Evolutionary conservation across 352 stramenopile species (phyloP).

Genomic region (Phytophthora sp.): DNA sequence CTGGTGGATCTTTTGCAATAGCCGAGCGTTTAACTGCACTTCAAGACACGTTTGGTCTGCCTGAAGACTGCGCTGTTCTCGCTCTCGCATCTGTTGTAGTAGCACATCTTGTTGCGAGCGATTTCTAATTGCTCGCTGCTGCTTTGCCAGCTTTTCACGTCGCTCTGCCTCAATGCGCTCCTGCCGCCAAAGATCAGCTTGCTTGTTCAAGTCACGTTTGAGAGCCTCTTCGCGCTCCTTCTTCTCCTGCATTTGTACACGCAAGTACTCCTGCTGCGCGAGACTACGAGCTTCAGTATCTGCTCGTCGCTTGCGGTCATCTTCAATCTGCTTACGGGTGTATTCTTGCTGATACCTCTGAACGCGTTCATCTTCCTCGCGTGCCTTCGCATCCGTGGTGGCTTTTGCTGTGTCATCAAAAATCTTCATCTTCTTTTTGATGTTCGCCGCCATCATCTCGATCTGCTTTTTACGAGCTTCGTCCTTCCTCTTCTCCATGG

Average conservation of each 20-base stretch:
- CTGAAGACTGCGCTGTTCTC: constrained; percentile 58
- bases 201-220: constrained; percentile 75
- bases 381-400: constrained; percentile 58
- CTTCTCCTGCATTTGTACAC: constrained; percentile 76
- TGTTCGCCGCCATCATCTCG: constrained; percentile 71
- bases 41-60: constrained; percentile 77
- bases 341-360: constrained; percentile 74
- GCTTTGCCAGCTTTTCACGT: constrained; percentile 49
- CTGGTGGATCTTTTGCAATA: constrained; percentile 78
- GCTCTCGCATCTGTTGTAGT: constrained; percentile 74
- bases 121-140: constrained; percentile 62
- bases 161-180: constrained; percentile 67
- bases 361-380: constrained; percentile 73
- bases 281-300: constrained; percentile 57
- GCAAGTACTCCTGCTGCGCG: constrained; percentile 61
- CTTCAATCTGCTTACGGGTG: constrained; percentile 54
- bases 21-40: constrained; percentile 72
- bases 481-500: constrained; percentile 80
- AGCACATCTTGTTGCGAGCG: constrained; percentile 68
- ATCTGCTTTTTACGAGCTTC: constrained; percentile 62
- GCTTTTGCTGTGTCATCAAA: constrained; percentile 83
- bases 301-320: constrained; percentile 55
- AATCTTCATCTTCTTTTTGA: constrained; percentile 87
- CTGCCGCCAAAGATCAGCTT: constrained; percentile 81
- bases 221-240: constrained; percentile 53